phyloP scores from a whole-genome alignment of 306 rosid species.

The Rosa rugosa region DNA sequence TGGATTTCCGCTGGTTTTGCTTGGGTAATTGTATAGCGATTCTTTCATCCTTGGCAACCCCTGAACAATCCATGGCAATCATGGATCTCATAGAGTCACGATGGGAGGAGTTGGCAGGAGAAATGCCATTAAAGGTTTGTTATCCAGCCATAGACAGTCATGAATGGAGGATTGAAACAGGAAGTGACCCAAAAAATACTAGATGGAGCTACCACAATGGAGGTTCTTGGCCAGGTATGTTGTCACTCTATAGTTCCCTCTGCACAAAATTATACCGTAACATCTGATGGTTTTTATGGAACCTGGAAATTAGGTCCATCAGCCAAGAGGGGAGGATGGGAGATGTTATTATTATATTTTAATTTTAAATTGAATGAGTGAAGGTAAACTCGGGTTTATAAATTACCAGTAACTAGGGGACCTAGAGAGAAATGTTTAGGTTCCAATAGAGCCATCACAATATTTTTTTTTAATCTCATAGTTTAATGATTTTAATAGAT shows the following conservation, averaged over 20 bases:
- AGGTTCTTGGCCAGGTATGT: conserved; percentile 92
- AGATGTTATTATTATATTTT: not conserved
- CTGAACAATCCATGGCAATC: conserved; percentile 77
- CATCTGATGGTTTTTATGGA: not conserved
- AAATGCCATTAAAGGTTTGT: conserved; percentile 86
- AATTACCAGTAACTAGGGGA: not conserved
- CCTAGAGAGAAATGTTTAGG: not conserved
- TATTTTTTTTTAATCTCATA: not conserved
- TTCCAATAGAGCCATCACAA: not conserved
- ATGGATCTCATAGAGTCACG: conserved; percentile 93
- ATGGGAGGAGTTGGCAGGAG: conserved; percentile 80
- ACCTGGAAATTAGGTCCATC: not conserved
- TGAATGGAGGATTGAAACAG: conserved; percentile 73
- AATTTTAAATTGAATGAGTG: not conserved
- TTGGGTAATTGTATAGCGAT: conserved; percentile 87
- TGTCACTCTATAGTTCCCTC: not conserved
- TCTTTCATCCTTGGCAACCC: conserved; percentile 83
- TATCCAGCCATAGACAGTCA: conserved; percentile 82
- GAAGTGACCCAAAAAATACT: conserved; percentile 83
- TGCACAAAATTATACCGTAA: not conserved
- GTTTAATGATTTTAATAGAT: not conserved
- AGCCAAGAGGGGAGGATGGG: not conserved
- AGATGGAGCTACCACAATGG: conserved; percentile 96
- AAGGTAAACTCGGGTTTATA: not conserved
- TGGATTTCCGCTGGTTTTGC: conserved; percentile 94